phyloP scores from a whole-genome alignment of 371 early-diverging fungal species.

The Rhizopus sp. region DNA sequence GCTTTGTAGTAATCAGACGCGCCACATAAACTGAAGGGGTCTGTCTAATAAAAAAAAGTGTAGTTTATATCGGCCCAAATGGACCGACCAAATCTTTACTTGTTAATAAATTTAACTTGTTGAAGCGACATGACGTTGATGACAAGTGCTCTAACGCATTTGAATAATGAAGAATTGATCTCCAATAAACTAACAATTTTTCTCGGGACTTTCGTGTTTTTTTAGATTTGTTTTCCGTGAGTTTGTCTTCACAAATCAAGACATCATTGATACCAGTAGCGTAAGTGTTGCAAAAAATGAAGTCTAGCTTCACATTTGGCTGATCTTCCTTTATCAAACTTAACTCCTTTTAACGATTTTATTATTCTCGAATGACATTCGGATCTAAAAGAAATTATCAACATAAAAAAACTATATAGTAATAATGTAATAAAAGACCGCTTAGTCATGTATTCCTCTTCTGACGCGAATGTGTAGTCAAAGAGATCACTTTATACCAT shows the following conservation, averaged over 20 bases:
- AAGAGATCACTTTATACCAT: conserved; percentile 17
- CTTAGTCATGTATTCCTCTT: conserved; percentile 15
- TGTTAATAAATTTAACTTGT: conserved; percentile 15
- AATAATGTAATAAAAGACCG: conserved; percentile 15
- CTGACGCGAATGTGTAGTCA: conserved; percentile 15
- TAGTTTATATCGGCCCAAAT: too few relatives aligned
- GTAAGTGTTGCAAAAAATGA: conserved; percentile 18
- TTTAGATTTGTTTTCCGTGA: conserved; percentile 9
- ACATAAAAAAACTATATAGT: conserved; percentile 11
- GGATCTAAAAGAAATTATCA: conserved; percentile 15
- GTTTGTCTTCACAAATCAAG: conserved; percentile 16
- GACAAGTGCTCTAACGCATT: conserved; percentile 14
- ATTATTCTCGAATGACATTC: conserved; percentile 15
- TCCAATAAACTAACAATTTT: conserved; percentile 11
- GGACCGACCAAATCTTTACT: too few relatives aligned
- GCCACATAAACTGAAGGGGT: too few relatives aligned
- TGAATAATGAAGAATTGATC: conserved; percentile 7
- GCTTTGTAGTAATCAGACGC: too few relatives aligned
- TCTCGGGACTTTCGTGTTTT: neutral
- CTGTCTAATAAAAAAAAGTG: too few relatives aligned
- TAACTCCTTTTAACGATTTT: conserved; percentile 16
- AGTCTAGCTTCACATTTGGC: conserved; percentile 17
- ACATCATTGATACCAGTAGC: conserved; percentile 13
- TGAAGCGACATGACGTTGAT: conserved; percentile 11
- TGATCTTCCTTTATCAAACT: conserved; percentile 10